Base-by-base conservation (phyloP, 1,139 yeast genomes). In the Geotrichum cucujoidarum region DNA sequence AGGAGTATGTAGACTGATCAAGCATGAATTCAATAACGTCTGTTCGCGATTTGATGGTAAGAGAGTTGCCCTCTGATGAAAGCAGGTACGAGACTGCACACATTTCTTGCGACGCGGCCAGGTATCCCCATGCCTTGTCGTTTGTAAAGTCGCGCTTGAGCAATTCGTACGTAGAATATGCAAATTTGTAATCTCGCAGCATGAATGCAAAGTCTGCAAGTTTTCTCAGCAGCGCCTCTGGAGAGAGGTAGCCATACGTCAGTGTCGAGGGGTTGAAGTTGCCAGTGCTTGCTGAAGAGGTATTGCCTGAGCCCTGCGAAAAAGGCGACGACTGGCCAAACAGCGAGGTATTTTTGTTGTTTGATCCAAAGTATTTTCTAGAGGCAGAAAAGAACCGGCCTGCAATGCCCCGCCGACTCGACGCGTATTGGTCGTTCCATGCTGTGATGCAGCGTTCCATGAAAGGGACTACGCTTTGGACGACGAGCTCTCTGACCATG, bases 121-220 rank as follows among this genome's bases (percentile, higher is more conserved):
- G 75, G 59, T 87, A 83, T 3, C 75, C 70, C 90, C 95, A 87
- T 1, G 95, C 89, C 65, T 83, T 84, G 58, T 85, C 95, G 54
- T 77, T 77, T 32, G 80, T 73, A 57, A 82, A 83, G 62, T 90
- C 97, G 57, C 85, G 83, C 55, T 83, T 83, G 34, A 89, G 73
- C 50, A 87, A 65, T 53, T 92, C 97, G 63, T 92, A 92, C 0
- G 90, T 83, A 1, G 86, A 74, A 61, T 85, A 83, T 7, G 97
- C 94, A 54, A 81, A 82, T 62, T 83, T 83, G 71, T 85, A 92
- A 66, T 92, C 97, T 40, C 90, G 78, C 21, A 90, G 69, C 78
- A 92, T 86, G 58, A 92, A 78, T 6, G 92, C 81, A 88, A 95
- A 88, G 64, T 92, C 98, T 0, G 95, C 97, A 37, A 92, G 69